phyloP scores from a whole-genome alignment of 805 yeast genomes.

The Pichia sporocuriosa region DNA sequence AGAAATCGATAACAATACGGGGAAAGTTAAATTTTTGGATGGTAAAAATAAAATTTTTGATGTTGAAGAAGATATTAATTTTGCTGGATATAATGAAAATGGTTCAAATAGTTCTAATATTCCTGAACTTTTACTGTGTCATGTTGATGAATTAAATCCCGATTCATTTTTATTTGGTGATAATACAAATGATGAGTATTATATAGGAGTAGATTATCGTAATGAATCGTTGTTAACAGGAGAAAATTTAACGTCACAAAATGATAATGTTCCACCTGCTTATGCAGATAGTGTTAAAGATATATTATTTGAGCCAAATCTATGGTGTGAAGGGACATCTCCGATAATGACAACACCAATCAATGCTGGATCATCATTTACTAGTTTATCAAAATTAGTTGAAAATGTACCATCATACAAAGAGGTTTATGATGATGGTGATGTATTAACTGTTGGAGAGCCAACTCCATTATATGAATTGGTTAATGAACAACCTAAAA shows the following conservation, averaged over 20 bases:
- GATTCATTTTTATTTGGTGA: slow-evolving; percentile 13
- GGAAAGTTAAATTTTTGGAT: background rate
- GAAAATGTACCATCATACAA: slow-evolving; percentile 24
- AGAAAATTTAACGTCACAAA: background rate
- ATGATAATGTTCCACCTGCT: slow-evolving; percentile 17
- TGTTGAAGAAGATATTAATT: too few relatives aligned
- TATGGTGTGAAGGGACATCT: background rate
- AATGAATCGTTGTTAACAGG: background rate
- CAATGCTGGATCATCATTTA: background rate
- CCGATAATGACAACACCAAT: background rate
- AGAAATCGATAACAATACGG: slow-evolving; percentile 15
- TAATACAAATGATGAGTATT: background rate
- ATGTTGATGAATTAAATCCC: slow-evolving; percentile 6
- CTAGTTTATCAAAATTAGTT: background rate
- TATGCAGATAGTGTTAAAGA: slow-evolving; percentile 21
- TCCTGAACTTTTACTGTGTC: slow-evolving; percentile 8
- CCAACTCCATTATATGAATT: slow-evolving; percentile 25
- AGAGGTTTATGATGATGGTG: slow-evolving; percentile 26
- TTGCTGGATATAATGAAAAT: background rate
- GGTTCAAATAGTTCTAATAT: background rate
- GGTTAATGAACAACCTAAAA: background rate
- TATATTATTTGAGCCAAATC: slow-evolving; percentile 16
- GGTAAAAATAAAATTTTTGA: slow-evolving; percentile 1
- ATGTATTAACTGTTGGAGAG: slow-evolving; percentile 15
- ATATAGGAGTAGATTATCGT: background rate